Conservation (phyloP, 2,329 filamentous ascomycete species). For the Thelonectria rubi region DNA sequence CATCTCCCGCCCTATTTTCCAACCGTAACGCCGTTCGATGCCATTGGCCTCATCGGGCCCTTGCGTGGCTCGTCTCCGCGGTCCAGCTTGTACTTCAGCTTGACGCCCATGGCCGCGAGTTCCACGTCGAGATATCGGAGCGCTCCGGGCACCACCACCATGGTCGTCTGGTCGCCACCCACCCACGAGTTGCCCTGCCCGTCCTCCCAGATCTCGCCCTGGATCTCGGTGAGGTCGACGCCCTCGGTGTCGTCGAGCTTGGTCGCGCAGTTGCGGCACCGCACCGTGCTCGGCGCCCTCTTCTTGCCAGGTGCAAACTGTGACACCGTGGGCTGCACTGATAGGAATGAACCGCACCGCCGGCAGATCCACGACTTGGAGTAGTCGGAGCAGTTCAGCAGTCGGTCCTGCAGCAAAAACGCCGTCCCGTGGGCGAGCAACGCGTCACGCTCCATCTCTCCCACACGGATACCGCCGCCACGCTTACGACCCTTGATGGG, state of each 20-base stretch:
- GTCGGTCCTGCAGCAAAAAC: constrained; percentile 91
- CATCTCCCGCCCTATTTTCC: constrained; percentile 38
- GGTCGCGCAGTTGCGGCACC: constrained; percentile 81
- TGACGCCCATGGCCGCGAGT: constrained; percentile 93
- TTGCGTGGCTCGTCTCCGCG: constrained; percentile 71
- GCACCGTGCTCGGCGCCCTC: constrained; percentile 73
- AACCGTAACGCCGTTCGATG: constrained; percentile 42
- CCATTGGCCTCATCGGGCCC: constrained; percentile 57
- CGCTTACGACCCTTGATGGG: constrained; percentile 97
- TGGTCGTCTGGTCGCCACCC: constrained; percentile 88
- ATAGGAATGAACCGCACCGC: constrained; percentile 88
- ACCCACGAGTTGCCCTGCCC: constrained; percentile 84
- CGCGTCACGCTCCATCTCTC: constrained; percentile 98
- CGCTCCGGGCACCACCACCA: constrained; percentile 92
- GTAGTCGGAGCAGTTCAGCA: constrained; percentile 98
- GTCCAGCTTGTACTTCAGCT: constrained; percentile 81
- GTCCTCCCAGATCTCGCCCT: constrained; percentile 91
- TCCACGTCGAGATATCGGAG: constrained; percentile 95
- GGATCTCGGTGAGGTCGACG: constrained; percentile 62
- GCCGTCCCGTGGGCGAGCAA: constrained; percentile 94
- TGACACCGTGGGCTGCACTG: constrained; percentile 81
- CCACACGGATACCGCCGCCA: constrained; percentile 97
- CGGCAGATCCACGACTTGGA: constrained; percentile 89
- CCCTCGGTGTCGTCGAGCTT: constrained; percentile 67
- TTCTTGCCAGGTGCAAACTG: constrained; percentile 69